Evolutionary conservation across 352 stramenopile genomes (phyloP).

Genomic region (Phytopythium mirpurense): DNA sequence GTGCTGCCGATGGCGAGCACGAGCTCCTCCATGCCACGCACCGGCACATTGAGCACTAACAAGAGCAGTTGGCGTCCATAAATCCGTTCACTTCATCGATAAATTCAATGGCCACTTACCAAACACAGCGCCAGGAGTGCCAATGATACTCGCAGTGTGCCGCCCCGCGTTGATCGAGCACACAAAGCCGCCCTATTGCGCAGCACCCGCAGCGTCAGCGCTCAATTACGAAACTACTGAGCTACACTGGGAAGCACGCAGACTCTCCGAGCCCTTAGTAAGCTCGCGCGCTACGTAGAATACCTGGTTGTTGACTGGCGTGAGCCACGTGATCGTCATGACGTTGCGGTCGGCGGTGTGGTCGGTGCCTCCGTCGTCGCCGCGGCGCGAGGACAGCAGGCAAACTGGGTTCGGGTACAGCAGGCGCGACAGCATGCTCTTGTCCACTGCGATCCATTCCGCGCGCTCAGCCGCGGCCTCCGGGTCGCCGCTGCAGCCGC

Average conservation of each 20-base stretch:
- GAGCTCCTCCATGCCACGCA: conserved; percentile 64
- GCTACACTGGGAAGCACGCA: no score
- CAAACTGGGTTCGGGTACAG: conserved; percentile 83
- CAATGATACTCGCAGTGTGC: conserved; percentile 59
- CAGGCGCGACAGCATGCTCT: conserved; percentile 68
- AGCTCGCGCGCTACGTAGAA: no score
- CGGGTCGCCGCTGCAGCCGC: no score
- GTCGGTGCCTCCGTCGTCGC: conserved; percentile 18
- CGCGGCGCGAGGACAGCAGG: conserved; percentile 38
- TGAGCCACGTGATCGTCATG: conserved; percentile 88
- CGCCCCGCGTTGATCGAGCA: conserved; percentile 77
- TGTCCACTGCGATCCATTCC: conserved; percentile 54
- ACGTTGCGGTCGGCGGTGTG: conserved; percentile 29
- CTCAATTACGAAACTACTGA: no score
- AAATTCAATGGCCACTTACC: conserved; percentile 23
- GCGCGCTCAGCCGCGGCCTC: not conserved
- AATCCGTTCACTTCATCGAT: not conserved
- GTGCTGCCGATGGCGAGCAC: conserved; percentile 71
- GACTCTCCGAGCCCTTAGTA: no score
- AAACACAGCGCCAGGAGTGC: conserved; percentile 41
- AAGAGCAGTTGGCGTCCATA: conserved; percentile 4
- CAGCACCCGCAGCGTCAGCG: not conserved
- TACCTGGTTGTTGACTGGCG: conserved; percentile 85
- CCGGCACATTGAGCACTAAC: conserved; percentile 70
- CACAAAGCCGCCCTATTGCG: conserved; percentile 65